A percentile compares a stretch with the other conserved stretches of the same genome.
These are phyloP conservation scores for Saccharomyces eubayanus DNA, from an alignment of 805 yeast genomes.

Conservation along the genomic window DNA sequence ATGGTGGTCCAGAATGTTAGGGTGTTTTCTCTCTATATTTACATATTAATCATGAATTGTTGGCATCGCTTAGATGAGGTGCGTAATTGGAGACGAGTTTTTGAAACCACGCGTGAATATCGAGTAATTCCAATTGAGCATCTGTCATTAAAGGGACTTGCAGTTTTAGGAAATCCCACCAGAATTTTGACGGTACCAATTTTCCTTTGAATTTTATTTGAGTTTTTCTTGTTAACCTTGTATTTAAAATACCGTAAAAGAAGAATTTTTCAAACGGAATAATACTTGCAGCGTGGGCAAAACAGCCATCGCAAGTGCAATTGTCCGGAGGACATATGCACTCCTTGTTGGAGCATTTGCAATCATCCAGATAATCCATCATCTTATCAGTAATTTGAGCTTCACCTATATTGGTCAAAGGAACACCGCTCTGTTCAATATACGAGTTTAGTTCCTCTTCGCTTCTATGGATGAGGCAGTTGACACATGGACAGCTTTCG, in stretches of 20 bases:
- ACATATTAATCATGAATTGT: conserved; percentile 2
- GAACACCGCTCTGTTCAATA: conserved; percentile 26
- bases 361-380: conserved; percentile 1
- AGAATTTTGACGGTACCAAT: conserved; percentile 26
- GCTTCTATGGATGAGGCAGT: conserved; percentile 30
- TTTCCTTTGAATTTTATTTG: conserved; percentile 22
- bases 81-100: conserved; percentile 14
- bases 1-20: not conserved
- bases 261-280: conserved; percentile 21
- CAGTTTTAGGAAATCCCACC: conserved; percentile 29
- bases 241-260: conserved; percentile 21
- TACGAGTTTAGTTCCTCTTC: conserved; percentile 27
- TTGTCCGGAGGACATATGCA: conserved; percentile 19
- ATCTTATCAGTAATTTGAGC: conserved; percentile 12
- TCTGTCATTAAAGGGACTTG: conserved; percentile 21
- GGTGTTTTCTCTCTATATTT: not conserved
- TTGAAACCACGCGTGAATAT: conserved; percentile 25
- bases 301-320: conserved; percentile 20
- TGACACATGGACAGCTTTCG: conserved; percentile 26
- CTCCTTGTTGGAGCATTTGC: conserved; percentile 3
- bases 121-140: conserved; percentile 15
- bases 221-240: conserved; percentile 21
- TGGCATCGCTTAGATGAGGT: conserved; percentile 7
- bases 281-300: conserved; percentile 23
- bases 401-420: conserved; percentile 23